A percentile compares a stretch with the other conserved stretches of the same genome.
These are phyloP conservation scores for Byssoonygena ceratinophila DNA, from an alignment of 2,329 filamentous ascomycete genomes.

Conservation along the genomic window DNA sequence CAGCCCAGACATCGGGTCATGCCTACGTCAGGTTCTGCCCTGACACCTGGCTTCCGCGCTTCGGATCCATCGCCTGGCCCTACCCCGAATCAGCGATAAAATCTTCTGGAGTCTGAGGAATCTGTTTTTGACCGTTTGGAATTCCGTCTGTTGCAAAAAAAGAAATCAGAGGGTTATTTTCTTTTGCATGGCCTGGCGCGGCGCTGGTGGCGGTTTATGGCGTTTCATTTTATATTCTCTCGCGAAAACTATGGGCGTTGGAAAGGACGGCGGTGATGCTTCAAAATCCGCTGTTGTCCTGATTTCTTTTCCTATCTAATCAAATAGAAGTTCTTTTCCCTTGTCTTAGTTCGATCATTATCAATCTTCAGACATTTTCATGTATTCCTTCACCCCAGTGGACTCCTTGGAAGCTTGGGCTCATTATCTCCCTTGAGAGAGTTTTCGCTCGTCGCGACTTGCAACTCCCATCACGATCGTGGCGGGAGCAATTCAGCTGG, in stretches of 20 bases:
- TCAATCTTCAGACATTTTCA: too few species aligned
- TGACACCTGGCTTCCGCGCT: background rate
- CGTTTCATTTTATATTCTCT: background rate
- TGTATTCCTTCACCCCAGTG: too few species aligned
- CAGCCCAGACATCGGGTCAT: constrained; percentile 3
- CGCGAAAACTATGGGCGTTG: background rate
- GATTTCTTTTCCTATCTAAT: background rate
- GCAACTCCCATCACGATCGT: too few species aligned
- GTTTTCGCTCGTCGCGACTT: too few species aligned
- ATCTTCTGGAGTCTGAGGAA: background rate
- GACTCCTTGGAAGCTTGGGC: too few species aligned
- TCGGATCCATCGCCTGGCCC: constrained; percentile 4
- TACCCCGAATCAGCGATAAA: background rate
- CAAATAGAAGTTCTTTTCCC: constrained; percentile 14
- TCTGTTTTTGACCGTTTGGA: background rate
- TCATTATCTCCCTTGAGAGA: too few species aligned
- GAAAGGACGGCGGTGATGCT: background rate
- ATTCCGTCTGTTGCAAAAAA: background rate
- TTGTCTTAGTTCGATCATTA: background rate
- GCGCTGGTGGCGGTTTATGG: constrained; percentile 2
- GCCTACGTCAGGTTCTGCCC: background rate
- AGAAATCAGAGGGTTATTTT: background rate
- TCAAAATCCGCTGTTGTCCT: background rate
- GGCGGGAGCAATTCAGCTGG: too few species aligned
- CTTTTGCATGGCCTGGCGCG: constrained; percentile 2